Base-by-base conservation (phyloP, 2,329 filamentous ascomycete genomes). In the Cladosporium sp. region DNA sequence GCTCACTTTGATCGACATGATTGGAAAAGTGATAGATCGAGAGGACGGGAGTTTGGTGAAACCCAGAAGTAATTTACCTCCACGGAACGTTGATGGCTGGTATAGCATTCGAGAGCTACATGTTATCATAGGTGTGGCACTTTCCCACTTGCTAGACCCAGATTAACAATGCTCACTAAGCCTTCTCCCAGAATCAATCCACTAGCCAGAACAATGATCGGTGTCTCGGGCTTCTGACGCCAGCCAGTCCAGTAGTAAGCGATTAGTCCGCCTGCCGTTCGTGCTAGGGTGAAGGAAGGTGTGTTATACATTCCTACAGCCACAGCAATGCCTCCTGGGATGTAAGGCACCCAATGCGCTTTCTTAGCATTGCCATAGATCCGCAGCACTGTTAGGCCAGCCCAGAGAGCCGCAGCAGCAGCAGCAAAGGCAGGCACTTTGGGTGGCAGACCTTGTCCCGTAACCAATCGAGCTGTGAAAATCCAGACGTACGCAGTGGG, bases 221-320 rank as follows among this genome's bases (percentile, higher is more conserved):
- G 88, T 4, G 92, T 92, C 67, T 87, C 88, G 67, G 79, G 77
- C 72, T 71, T 74, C 70, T 72, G 75, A 69, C 72, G 77, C 65
- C 78, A 79, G 6, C 74, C 76, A 55, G 78, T 80, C 92, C 92
- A 97, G 75, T 89, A 94, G 82, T 89, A 92, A 63, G 85, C 87
- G 55, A 88, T 75, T 43, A 87, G 63, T 0, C 94, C 94, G 2
- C 94, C 94, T 9, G 90, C 84, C 0, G 91, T 89, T 62, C 94
- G 81, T 0, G 94, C 92, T 38, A 99, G 78, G 0, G 94, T 99
- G 71, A 99, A 99, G 0, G 91, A 96, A 0, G 94, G 94, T 0
- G 93, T 91, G 68, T 97, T 99, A 76, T 97, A 99, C 86, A 99
- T 99, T 51, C 94, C 92, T 67, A 97, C 91, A 39, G 94, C 94